Percentiles rank a stretch among this genome's conserved stretches.
phyloP scores from a whole-genome alignment of 768 basidiomycete genomes.

The Suillus placidus region DNA sequence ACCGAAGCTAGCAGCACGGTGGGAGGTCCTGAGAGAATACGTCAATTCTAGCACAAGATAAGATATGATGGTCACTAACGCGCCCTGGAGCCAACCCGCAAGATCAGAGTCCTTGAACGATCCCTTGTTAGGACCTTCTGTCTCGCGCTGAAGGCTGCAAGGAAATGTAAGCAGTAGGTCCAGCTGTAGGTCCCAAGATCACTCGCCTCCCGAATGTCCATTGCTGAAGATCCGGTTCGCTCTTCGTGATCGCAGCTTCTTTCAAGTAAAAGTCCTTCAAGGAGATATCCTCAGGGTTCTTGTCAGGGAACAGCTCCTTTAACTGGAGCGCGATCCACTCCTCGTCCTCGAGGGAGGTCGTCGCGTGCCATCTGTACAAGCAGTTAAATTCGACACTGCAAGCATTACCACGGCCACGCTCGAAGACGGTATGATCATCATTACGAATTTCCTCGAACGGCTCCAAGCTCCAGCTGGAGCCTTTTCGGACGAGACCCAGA shows the following conservation, averaged over 20 bases:
- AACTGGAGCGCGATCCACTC: slow-evolving; percentile 63
- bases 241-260: slow-evolving; percentile 40
- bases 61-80: slow-evolving; percentile 47
- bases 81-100: slow-evolving; percentile 63
- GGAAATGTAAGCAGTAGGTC: slow-evolving; percentile 10
- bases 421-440: slow-evolving; percentile 64
- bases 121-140: slow-evolving; percentile 39
- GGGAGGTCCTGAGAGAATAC: slow-evolving; percentile 53
- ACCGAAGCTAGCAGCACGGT: slow-evolving; percentile 72
- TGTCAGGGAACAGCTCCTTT: slow-evolving; percentile 53
- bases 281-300: slow-evolving; percentile 50
- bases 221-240: slow-evolving; percentile 50
- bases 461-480: slow-evolving; percentile 75
- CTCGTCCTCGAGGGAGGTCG: slow-evolving; percentile 72
- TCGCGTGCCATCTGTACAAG: slow-evolving; percentile 85
- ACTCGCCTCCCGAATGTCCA: slow-evolving; percentile 72
- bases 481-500: slow-evolving; percentile 74
- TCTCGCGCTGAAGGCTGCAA: slow-evolving; percentile 60
- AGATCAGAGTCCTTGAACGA: slow-evolving; percentile 72
- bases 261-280: slow-evolving; percentile 53
- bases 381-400: slow-evolving; percentile 91
- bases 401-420: slow-evolving; percentile 79
- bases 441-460: slow-evolving; percentile 76
- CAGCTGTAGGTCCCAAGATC: background rate
- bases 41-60: slow-evolving; percentile 6